A percentile compares a stretch with the other conserved stretches of the same genome.
phyloP scores from a whole-genome alignment of 371 early-diverging fungal genomes.

The Chytridiales sp. region DNA sequence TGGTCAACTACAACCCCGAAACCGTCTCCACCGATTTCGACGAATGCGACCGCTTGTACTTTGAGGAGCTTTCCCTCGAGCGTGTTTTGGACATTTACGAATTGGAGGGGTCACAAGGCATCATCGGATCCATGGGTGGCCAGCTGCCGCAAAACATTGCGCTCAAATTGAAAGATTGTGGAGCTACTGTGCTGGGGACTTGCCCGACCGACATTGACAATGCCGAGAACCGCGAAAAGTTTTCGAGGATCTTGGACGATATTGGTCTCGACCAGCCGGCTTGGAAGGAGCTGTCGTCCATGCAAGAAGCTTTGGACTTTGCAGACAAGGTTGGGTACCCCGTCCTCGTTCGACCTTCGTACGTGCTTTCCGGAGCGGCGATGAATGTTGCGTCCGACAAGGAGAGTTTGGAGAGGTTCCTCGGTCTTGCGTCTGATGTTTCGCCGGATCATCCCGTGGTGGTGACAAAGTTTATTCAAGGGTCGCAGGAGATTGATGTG shows the following conservation, averaged over 20 bases:
- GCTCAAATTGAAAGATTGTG: slow-evolving; percentile 63
- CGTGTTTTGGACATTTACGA: slow-evolving; percentile 93
- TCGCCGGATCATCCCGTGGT: slow-evolving; percentile 92
- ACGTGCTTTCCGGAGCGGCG: slow-evolving; percentile 94
- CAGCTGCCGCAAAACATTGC: slow-evolving; percentile 95
- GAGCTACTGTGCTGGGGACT: slow-evolving; percentile 82
- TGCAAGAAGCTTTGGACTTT: slow-evolving; percentile 76
- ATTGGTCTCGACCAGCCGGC: slow-evolving; percentile 92
- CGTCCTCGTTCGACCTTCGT: slow-evolving; percentile 91
- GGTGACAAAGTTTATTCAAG: slow-evolving; percentile 88
- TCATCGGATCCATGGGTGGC: slow-evolving; percentile 86
- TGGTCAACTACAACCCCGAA: slow-evolving; percentile 98
- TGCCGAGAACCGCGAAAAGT: slow-evolving; percentile 92
- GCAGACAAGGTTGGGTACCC: slow-evolving; percentile 87
- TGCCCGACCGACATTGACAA: slow-evolving; percentile 86
- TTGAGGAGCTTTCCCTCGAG: slow-evolving; percentile 86
- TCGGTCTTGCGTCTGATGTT: slow-evolving; percentile 79
- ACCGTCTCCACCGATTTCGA: slow-evolving; percentile 95
- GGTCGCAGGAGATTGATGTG: slow-evolving; percentile 92
- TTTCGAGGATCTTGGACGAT: slow-evolving; percentile 80
- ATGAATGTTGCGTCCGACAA: slow-evolving; percentile 89
- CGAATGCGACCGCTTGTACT: slow-evolving; percentile 93
- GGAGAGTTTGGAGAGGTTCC: slow-evolving; percentile 66
- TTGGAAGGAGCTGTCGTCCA: slow-evolving; percentile 87
- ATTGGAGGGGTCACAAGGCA: slow-evolving; percentile 74